These are phyloP conservation scores for Stipa capillata DNA, from an alignment of 176 grass and related monocot genomes.

Conservation along the genomic window DNA sequence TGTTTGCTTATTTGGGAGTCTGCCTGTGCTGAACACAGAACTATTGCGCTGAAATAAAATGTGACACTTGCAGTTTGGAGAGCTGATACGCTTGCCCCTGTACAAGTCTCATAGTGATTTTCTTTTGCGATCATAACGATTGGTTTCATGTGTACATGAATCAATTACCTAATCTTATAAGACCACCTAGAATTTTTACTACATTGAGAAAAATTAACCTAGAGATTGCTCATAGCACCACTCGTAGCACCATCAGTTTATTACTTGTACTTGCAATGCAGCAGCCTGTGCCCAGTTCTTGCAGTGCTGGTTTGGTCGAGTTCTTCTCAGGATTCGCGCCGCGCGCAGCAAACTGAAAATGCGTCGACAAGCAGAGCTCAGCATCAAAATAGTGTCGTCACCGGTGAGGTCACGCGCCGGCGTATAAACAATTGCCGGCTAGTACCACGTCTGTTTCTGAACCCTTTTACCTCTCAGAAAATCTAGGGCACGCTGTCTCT, in stretches of 20 bases:
- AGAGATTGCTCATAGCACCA: neutral
- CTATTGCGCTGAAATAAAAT: neutral
- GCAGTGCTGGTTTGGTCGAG: too few relatives aligned
- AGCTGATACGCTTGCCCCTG: neutral
- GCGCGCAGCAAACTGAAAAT: neutral
- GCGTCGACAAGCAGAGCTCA: neutral
- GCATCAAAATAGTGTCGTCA: neutral
- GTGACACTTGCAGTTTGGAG: neutral
- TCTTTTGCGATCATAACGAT: neutral
- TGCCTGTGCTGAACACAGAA: neutral
- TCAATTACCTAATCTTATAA: neutral
- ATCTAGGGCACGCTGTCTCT: neutral
- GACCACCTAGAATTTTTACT: neutral
- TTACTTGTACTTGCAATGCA: neutral
- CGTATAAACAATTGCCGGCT: neutral
- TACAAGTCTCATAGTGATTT: neutral
- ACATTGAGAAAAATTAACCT: neutral
- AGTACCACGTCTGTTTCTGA: neutral
- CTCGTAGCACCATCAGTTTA: neutral
- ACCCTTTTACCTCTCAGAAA: neutral
- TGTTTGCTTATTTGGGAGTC: neutral
- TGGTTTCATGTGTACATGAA: neutral
- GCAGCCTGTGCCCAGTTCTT: neutral
- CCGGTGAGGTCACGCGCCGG: neutral
- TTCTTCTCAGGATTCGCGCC: neutral